Evolutionary conservation across 768 basidiomycete species (phyloP), one percentile per base, ranked within the genome.

Genomic region (Panellus pusillus): DNA sequence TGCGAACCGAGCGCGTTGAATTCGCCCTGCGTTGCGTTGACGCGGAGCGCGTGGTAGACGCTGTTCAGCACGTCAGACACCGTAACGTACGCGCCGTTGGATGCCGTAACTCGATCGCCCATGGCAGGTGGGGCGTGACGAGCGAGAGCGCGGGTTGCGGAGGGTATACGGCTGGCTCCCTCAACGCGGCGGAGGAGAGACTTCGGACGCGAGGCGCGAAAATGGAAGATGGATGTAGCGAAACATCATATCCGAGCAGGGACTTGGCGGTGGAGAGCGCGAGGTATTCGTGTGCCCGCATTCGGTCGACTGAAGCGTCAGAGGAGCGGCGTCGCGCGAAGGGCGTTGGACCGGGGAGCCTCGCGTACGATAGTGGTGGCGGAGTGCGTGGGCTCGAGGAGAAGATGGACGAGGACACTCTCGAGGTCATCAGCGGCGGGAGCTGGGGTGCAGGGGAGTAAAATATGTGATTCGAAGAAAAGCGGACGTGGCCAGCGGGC

Each of bases 141-240:
- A 55, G 48, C 9, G 54, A 40, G 29, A 55, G 4, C 35, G 28
- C 15, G 6, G 11, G n/a, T 12, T 45, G 37, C 1, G 48, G 54
- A 4, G 54, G 54, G 44, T 50, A 50, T 9, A 45, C 44, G 2
- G 54, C 54, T n/a, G 54, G 24, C 20, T 55, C 54, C 9, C 8
- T 1, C 19, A 55, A 27, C 3, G 42, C 54, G 1, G 44, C 44
- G 11, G 44, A 17, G 6, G 54, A 35, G 48, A 55, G 17, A 12
- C 54, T 43, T n/a, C n/a, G n/a, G 11, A 9, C 13, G 38, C 32
- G 42, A 29, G 18, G 29, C 5, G 44, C 27, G 6, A 43, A 50
- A 12, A 55, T 20, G 15, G 43, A 14, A 28, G 48, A 45, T 0
- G 54, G 54, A 9, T 20, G 54, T 18, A 50, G 42, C 14, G 48